These are phyloP conservation scores for Verbascum thapsus DNA, from an alignment of 257 asterid genomes.

Conservation along the genomic window DNA sequence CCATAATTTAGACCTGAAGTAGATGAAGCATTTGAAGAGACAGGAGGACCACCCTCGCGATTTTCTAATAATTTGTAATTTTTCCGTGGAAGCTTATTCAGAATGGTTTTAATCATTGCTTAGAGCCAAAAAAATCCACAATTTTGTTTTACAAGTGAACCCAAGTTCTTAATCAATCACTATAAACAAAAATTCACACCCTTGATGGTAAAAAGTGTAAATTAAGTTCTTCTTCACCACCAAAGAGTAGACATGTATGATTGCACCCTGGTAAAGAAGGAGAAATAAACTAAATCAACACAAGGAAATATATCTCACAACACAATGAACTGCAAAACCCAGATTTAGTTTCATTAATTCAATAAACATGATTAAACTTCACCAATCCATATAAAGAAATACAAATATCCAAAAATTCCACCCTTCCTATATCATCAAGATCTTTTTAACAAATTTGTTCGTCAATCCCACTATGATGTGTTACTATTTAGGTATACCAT, in stretches of 20 bases:
- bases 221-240: constrained; percentile 29
- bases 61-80: constrained; percentile 60
- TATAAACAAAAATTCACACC: constrained; percentile 25
- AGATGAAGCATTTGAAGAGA: constrained; percentile 41
- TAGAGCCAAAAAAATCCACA: constrained; percentile 30
- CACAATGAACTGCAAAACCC: constrained; percentile 19
- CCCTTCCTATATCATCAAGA: constrained; percentile 13
- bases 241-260: constrained; percentile 19
- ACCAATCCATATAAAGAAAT: constrained; percentile 16
- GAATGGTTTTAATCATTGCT: constrained; percentile 76
- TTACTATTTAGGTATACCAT: too few species aligned
- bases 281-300: constrained; percentile 26
- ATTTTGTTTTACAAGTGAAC: constrained; percentile 32
- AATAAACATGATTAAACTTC: constrained; percentile 10
- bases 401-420: constrained; percentile 4
- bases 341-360: constrained; percentile 18
- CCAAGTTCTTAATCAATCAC: constrained; percentile 15
- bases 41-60: constrained; percentile 71
- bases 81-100: constrained; percentile 77
- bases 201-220: constrained; percentile 1
- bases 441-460: constrained; percentile 19
- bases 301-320: constrained; percentile 23
- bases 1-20: constrained; percentile 43
- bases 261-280: constrained; percentile 39
- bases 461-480: too few species aligned